Base-by-base conservation (phyloP, 768 basidiomycete species). In the Atractiella rhizophila region DNA sequence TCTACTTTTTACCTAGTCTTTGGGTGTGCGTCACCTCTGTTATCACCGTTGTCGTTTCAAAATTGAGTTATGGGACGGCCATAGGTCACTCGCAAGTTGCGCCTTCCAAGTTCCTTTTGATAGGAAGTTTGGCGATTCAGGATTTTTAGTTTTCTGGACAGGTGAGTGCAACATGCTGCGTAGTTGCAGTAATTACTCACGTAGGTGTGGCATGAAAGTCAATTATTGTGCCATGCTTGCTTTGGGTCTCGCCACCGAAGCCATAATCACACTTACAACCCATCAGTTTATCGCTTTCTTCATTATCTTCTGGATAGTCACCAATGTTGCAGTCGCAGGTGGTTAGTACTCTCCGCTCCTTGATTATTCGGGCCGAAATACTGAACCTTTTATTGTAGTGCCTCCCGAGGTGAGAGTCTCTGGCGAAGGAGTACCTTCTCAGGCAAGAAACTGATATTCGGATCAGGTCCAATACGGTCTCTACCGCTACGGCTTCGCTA, bases 91-190 rank as follows among this genome's bases (percentile, higher is more conserved):
- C 18, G 34, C 24, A 8, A 19, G 18, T 7, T 8, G 8, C 13
- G 34, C 34, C 24, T 35, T 35, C n/a, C 34, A 35, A 35, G 34
- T 35, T 8, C 34, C 34, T 35, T 35, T 35, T 23, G 24, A n/a
- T 35, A 18, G 34, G 34, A 8, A 8, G 8, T 35, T 35, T 35
- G 34, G 34, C n/a, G n/a, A n/a, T 35, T 12, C 34, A 12, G 34
- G 34, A 7, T 35, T 35, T n/a, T 8, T 35, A 8, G 24, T 35
- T 23, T 35, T 18, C 24, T 7, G 8, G 34, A 19, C 13, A 19
- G 34, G 19, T 23, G 7, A 23, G 18, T 12, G n/a, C 19, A 8
- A 19, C 8, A 9, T 23, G 19, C 18, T 19, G 12, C 19, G 9
- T 12, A 12, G 16, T 12, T 35, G 8, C 24, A 35, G 34, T 19